Conservation (phyloP, 2,329 filamentous ascomycete genomes). For the Zymoseptoria tritici region DNA sequence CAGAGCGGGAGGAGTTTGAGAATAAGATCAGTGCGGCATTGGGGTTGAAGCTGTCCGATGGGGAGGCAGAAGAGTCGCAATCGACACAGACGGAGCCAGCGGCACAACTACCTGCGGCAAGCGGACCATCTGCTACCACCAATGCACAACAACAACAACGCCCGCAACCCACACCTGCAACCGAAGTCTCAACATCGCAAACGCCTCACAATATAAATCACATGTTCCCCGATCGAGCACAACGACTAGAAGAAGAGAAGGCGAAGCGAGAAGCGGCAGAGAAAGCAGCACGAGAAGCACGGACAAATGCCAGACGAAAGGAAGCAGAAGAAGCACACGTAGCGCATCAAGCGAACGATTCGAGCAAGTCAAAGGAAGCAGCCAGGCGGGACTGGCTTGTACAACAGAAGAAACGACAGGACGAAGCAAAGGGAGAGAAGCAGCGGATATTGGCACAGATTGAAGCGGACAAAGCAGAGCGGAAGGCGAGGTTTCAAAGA, state of each 20-base stretch:
- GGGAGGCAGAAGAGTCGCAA: conserved; percentile 3
- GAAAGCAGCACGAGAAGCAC: conserved; percentile 37
- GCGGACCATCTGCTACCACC: background rate
- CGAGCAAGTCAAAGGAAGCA: conserved; percentile 22
- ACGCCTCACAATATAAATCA: conserved; percentile 14
- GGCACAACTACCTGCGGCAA: background rate
- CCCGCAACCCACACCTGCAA: background rate
- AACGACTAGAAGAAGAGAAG: conserved; percentile 36
- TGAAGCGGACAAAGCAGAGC: conserved; percentile 65
- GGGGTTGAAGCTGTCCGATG: conserved; percentile 25
- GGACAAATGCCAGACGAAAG: conserved; percentile 31
- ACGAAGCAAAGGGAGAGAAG: conserved; percentile 60
- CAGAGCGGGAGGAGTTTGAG: conserved; percentile 57
- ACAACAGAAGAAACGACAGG: conserved; percentile 53
- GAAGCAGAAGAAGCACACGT: conserved; percentile 31
- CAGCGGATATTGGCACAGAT: conserved; percentile 66
- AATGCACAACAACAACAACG: background rate
- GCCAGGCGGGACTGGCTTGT: conserved; percentile 30
- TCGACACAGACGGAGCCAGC: background rate
- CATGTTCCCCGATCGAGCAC: conserved; percentile 47
- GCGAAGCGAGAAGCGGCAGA: conserved; percentile 42
- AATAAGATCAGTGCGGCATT: conserved; percentile 44
- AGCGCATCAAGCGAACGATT: conserved; percentile 28
- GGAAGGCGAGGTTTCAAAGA: conserved; percentile 50
- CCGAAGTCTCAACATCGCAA: background rate